Percentiles rank a stretch among this genome's conserved stretches.
These are phyloP conservation scores for Agaricus blazei DNA, from an alignment of 768 basidiomycete genomes.

Conservation along the genomic window DNA sequence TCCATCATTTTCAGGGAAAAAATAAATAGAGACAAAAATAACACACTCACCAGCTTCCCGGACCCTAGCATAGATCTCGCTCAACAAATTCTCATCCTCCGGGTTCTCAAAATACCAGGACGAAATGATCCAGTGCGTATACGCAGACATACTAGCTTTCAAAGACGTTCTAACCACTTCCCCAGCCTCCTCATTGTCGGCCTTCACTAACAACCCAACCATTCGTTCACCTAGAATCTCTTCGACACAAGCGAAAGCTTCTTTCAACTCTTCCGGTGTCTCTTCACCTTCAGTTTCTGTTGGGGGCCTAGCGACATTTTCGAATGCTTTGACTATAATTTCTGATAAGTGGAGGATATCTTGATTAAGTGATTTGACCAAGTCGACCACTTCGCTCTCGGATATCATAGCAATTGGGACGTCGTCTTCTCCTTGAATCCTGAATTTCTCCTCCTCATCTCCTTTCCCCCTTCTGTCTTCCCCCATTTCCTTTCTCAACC, in stretches of 20 bases:
- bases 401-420: not conserved
- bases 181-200: slow-evolving; percentile 9
- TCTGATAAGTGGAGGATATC: slow-evolving; percentile 1
- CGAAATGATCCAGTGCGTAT: slow-evolving; percentile 44
- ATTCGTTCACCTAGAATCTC: slow-evolving; percentile 31
- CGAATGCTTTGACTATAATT: not conserved
- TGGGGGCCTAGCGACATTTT: not conserved
- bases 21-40: not conserved
- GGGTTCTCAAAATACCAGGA: slow-evolving; percentile 49
- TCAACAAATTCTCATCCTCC: slow-evolving; percentile 40
- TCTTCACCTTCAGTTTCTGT: slow-evolving; percentile 8
- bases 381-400: slow-evolving; percentile 1
- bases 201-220: slow-evolving; percentile 31
- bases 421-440: not conserved
- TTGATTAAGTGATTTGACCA: not conserved
- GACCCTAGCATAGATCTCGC: slow-evolving; percentile 34
- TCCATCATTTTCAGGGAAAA: not conserved
- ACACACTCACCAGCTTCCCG: slow-evolving; percentile 34
- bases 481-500: not conserved
- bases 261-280: slow-evolving; percentile 19
- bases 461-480: not conserved
- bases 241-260: slow-evolving; percentile 22
- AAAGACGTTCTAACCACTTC: slow-evolving; percentile 35
- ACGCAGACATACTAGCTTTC: slow-evolving; percentile 39
- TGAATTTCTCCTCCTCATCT: not conserved